Conservation (phyloP, 257 asterid genomes). For the Thymus quinquecostatus region DNA sequence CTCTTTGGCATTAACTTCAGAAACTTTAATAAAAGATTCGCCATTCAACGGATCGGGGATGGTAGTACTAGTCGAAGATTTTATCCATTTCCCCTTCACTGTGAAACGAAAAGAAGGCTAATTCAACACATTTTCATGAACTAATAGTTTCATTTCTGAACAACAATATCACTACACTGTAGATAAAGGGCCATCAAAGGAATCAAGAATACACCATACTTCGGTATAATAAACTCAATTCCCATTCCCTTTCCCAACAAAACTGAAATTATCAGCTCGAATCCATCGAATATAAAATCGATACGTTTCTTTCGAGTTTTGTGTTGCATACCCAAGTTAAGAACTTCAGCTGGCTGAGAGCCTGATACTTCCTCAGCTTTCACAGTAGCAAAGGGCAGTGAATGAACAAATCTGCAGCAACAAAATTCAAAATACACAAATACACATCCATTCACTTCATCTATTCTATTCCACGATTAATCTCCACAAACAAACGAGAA, state of each 20-base stretch:
- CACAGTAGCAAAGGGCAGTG: slow-evolving; percentile 74
- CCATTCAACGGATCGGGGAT: slow-evolving; percentile 90
- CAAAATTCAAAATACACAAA: not conserved
- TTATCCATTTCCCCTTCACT: slow-evolving; percentile 94
- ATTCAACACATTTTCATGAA: not conserved
- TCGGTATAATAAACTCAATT: not conserved
- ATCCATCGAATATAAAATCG: not conserved
- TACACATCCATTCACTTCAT: not conserved
- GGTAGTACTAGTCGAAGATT: slow-evolving; percentile 63
- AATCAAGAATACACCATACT: not conserved
- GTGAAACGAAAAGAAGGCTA: slow-evolving; percentile 30
- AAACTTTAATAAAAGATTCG: slow-evolving; percentile 80
- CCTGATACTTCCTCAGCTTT: slow-evolving; percentile 79
- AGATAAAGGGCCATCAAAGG: not conserved
- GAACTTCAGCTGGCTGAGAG: slow-evolving; percentile 88
- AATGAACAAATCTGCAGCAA: slow-evolving; percentile 57
- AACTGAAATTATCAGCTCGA: not conserved
- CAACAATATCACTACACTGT: not conserved
- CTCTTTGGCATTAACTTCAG: slow-evolving; percentile 79
- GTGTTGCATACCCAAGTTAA: slow-evolving; percentile 65
- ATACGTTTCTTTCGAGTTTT: slow-evolving; percentile 6
- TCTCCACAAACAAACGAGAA: not conserved
- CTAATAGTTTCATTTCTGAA: not conserved
- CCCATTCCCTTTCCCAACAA: not conserved
- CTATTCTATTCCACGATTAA: not conserved